phyloP scores from a whole-genome alignment of 768 basidiomycete genomes.

The Trametes punicea region DNA sequence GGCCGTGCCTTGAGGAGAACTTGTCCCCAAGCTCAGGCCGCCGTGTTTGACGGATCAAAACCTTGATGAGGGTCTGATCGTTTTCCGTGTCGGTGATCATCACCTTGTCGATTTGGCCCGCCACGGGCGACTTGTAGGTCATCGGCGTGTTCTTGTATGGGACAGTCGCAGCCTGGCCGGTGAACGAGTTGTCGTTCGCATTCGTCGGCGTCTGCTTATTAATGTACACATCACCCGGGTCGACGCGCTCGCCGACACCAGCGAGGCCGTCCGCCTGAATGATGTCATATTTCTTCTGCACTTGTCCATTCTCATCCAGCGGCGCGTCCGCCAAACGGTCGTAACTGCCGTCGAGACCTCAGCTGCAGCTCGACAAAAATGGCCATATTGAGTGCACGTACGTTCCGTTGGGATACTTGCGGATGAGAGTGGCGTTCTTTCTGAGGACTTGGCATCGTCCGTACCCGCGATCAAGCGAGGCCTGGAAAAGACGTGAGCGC shows the following conservation, averaged over 20 bases:
- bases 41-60: conserved; percentile 94
- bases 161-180: conserved; percentile 76
- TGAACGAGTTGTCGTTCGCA: conserved; percentile 88
- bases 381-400: conserved; percentile 42
- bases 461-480: conserved; percentile 95
- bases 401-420: conserved; percentile 97
- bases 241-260: conserved; percentile 91
- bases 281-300: conserved; percentile 84
- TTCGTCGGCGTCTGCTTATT: conserved; percentile 97
- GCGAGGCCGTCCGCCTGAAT: conserved; percentile 92
- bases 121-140: conserved; percentile 90
- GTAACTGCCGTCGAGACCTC: conserved; percentile 46
- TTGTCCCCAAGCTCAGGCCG: conserved; percentile 97
- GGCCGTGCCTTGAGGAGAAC: conserved; percentile 96
- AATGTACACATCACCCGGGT: conserved; percentile 90
- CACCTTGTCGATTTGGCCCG: conserved; percentile 95
- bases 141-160: conserved; percentile 92
- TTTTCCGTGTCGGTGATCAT: conserved; percentile 96
- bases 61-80: conserved; percentile 95
- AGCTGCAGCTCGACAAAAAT: conserved; percentile 2
- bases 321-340: conserved; percentile 95
- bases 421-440: conserved; percentile 90
- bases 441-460: conserved; percentile 96
- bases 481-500: conserved; percentile 43
- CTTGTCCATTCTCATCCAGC: conserved; percentile 73